Base-by-base conservation (phyloP, 495 filamentous ascomycete genomes). In the Penicillium odoratum region DNA sequence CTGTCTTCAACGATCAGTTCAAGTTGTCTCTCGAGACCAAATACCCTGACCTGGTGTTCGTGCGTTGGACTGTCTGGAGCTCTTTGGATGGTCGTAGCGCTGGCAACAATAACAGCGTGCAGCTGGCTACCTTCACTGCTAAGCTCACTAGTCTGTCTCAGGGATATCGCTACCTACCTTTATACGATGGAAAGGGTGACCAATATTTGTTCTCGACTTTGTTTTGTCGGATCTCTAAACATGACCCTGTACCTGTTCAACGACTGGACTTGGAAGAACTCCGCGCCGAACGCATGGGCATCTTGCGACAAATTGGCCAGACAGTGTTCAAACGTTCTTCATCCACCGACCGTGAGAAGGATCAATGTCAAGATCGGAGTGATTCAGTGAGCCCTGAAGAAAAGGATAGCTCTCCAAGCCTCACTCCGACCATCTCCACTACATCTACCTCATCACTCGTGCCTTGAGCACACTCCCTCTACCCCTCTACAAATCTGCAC, bases 151-250 rank as follows among this genome's bases (percentile, higher is more conserved):
- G 85, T 59, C 80, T 98, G 28, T 91, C 93, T 63, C 86, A 96
- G 71, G 94, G 94, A n/a, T 98, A 95, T 65, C 93, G 93, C 49
- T 95, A 96, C 61, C 81, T 98, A 40, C 94, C 93, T n/a, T 80
- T 98, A n/a, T 87, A 87, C 64, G 90, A 97, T 71, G 79, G 82
- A 45, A 88, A 90, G 55, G 94, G 93, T 51, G 92, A 97, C 54
- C 90, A 90, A 59, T 97, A 92, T 69, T 78, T 96, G 25, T 95
- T 95, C 71, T 96, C 94, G n/a, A 95, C 90, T 0, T 75, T 98
- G 34, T 96, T 98, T 74, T 94, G 91, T 71, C 84, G 83, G 56
- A 89, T 98, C 70, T 83, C 85, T 54, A 91, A 87, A 60, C 78
- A 84, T 57, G 79, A 81, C 3, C 76, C 77, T 15, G 59, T 85